phyloP scores from a whole-genome alignment of 441 rosid genomes.

The Breynia disticha region DNA sequence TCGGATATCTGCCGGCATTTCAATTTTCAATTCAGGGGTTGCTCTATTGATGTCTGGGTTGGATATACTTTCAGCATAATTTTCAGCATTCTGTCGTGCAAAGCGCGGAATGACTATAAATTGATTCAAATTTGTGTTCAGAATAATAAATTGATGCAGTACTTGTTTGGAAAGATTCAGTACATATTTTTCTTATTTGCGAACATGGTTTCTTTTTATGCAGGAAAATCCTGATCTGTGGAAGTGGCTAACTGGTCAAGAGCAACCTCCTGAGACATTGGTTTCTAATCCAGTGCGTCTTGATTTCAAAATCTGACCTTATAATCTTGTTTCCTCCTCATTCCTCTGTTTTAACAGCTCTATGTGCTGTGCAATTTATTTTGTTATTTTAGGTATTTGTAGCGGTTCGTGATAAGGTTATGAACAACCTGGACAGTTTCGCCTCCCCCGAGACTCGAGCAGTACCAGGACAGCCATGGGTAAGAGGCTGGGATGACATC shows the following conservation, averaged over 20 bases:
- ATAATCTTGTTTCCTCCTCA: conserved; percentile 4
- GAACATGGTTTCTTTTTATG: conserved; percentile 6
- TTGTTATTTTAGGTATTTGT: conserved; percentile 45
- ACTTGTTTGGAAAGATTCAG: background rate
- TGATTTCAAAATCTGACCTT: conserved; percentile 1
- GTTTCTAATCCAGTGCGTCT: conserved; percentile 53
- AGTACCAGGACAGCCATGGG: conserved; percentile 57
- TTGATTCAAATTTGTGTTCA: too few relatives aligned
- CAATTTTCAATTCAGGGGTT: too few relatives aligned
- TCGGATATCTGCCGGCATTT: too few relatives aligned
- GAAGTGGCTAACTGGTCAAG: conserved; percentile 88
- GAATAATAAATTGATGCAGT: too few relatives aligned
- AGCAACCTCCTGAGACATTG: conserved; percentile 74
- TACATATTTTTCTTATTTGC: background rate
- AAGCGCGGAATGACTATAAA: too few relatives aligned
- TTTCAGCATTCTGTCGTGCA: too few relatives aligned
- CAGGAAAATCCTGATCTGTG: conserved; percentile 94
- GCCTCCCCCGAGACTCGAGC: conserved; percentile 51
- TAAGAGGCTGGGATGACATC: conserved; percentile 71
- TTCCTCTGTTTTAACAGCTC: background rate
- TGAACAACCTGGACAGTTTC: conserved; percentile 49
- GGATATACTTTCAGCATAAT: too few relatives aligned
- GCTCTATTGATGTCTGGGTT: too few relatives aligned
- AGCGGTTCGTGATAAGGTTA: conserved; percentile 53
- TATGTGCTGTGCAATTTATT: background rate